These are phyloP conservation scores for Trichophyton benhamiae DNA, from an alignment of 2,329 filamentous ascomycete species.

Conservation along the genomic window DNA sequence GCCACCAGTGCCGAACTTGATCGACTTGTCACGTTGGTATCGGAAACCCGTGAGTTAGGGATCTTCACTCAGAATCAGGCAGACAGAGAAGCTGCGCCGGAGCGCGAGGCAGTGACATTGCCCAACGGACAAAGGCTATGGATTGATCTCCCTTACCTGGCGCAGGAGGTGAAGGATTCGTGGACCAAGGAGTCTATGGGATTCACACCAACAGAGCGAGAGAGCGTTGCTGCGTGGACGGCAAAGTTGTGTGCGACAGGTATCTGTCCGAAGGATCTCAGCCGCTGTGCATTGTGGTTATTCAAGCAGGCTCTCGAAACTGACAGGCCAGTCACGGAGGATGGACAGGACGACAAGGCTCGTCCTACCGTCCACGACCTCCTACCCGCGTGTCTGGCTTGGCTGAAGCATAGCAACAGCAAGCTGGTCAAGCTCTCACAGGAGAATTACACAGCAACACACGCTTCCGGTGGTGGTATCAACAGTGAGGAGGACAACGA, in stretches of 20 bases:
- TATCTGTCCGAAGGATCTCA: neutral
- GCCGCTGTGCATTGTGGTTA: neutral
- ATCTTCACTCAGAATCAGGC: neutral
- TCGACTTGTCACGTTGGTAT: neutral
- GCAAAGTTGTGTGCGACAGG: neutral
- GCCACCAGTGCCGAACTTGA: neutral
- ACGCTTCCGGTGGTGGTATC: neutral
- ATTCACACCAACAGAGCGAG: neutral
- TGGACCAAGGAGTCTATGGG: neutral
- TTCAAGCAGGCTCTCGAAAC: conserved; percentile 3
- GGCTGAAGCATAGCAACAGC: neutral
- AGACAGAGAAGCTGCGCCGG: neutral
- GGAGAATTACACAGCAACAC: neutral
- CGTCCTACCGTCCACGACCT: neutral
- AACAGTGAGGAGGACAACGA: neutral
- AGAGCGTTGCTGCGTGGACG: neutral
- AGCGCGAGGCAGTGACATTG: neutral
- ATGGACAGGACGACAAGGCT: neutral
- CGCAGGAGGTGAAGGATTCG: neutral
- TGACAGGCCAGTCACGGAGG: neutral
- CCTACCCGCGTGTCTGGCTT: neutral
- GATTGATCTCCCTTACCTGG: neutral
- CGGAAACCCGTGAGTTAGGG: neutral
- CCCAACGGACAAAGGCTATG: neutral
- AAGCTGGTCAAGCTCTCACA: conserved; percentile 4